Evolutionary conservation across 495 filamentous ascomycete genomes (phyloP).

Genomic region (Pseudevernia furfuracea): DNA sequence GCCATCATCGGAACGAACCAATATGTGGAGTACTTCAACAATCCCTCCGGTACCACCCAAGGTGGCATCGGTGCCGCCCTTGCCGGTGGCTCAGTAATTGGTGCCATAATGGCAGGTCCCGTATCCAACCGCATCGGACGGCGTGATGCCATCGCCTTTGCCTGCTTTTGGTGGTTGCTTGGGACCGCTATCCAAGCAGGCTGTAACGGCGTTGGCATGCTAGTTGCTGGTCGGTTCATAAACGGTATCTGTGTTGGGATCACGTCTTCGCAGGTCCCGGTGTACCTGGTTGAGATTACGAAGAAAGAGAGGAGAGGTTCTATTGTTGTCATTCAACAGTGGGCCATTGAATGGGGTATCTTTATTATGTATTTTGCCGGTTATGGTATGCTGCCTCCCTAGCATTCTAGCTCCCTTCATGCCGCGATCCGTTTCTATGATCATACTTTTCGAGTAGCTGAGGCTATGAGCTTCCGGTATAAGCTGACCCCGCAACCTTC

Average conservation of each 20-base stretch:
- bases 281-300: conserved; percentile 71
- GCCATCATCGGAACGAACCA: conserved; percentile 64
- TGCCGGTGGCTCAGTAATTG: conserved; percentile 59
- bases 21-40: conserved; percentile 59
- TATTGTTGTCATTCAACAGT: conserved; percentile 67
- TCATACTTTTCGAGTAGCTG: not conserved
- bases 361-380: conserved; percentile 45
- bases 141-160: conserved; percentile 55
- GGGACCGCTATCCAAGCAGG: conserved; percentile 62
- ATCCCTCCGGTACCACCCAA: conserved; percentile 55
- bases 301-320: conserved; percentile 58
- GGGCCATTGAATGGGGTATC: conserved; percentile 66
- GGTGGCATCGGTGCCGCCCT: conserved; percentile 60
- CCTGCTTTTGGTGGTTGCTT: conserved; percentile 62
- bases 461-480: not conserved
- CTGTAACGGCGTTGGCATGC: conserved; percentile 49
- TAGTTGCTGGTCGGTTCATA: conserved; percentile 63
- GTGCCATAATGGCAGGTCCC: conserved; percentile 55
- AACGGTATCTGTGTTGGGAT: conserved; percentile 69
- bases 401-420: not conserved
- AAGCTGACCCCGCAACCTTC: not conserved
- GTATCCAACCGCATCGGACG: conserved; percentile 61
- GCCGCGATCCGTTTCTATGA: not conserved
- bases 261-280: conserved; percentile 70
- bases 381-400: not conserved